Percentiles rank a stretch among this genome's conserved stretches.
Evolutionary conservation across 1,284 basidiomycete genomes (phyloP).

Genomic region (Cutaneotrichosporon cavernicola): DNA sequence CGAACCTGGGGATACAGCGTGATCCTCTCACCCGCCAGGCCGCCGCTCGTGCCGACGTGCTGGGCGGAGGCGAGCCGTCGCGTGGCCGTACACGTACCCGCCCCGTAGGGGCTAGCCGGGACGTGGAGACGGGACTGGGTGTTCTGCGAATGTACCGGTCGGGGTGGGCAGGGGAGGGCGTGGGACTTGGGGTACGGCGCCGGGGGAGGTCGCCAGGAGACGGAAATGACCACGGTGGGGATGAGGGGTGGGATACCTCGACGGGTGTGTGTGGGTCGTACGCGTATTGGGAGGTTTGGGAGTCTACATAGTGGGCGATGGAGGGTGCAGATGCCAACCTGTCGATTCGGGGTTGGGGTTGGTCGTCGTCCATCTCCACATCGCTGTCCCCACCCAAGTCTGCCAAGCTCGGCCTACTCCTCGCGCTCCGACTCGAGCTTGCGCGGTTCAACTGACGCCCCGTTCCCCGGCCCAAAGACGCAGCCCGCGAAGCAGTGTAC

Average conservation of each 20-base stretch:
- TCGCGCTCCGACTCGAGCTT: no score
- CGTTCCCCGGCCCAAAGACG: background rate
- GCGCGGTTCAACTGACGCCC: background rate
- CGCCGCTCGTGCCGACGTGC: background rate
- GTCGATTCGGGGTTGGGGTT: no score
- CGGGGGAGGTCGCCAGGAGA: no score
- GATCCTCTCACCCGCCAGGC: background rate
- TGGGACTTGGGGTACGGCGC: background rate
- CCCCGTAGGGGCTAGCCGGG: background rate
- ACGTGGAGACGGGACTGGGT: background rate
- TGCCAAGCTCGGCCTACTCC: no score
- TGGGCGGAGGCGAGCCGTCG: background rate
- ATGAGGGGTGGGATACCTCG: no score
- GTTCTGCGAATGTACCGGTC: background rate
- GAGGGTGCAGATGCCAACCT: no score
- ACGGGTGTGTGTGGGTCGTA: no score
- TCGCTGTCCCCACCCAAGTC: background rate
- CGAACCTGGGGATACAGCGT: background rate
- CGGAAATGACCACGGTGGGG: no score
- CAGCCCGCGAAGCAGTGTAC: slow-evolving; percentile 1
- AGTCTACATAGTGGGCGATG: no score
- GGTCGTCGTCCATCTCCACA: no score
- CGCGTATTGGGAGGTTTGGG: no score
- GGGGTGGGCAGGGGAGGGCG: background rate
- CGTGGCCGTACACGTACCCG: background rate